These are phyloP conservation scores for Lupinus albus DNA, from an alignment of 306 rosid species.

Conservation along the genomic window DNA sequence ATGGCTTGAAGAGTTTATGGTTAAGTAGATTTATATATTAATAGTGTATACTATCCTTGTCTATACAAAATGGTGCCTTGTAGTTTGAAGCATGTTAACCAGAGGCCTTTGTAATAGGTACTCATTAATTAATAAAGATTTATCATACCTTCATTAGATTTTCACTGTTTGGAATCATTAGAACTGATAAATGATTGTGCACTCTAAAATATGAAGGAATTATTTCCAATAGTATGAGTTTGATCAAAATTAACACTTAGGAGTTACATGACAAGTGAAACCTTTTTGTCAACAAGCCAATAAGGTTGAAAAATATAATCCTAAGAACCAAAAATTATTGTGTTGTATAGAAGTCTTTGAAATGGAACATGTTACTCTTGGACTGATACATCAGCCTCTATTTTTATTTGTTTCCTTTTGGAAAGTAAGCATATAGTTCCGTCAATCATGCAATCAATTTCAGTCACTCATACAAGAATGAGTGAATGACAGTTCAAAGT, in stretches of 20 bases:
- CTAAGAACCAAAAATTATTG: neutral
- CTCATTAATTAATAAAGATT: conserved; percentile 46
- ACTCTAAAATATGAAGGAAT: conserved; percentile 7
- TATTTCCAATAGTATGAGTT: no score
- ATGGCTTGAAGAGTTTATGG: conserved; percentile 35
- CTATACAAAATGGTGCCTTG: conserved; percentile 53
- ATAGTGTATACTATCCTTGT: conserved; percentile 46
- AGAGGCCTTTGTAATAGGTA: conserved; percentile 45
- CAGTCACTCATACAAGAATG: conserved; percentile 29
- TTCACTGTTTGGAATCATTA: conserved; percentile 9
- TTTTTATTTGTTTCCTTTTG: neutral
- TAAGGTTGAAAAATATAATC: neutral
- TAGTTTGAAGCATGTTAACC: conserved; percentile 42
- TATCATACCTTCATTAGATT: conserved; percentile 17
- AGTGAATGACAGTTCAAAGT: neutral
- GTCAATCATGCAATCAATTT: conserved; percentile 46
- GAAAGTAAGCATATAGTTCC: conserved; percentile 17
- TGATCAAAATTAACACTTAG: no score
- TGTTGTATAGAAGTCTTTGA: neutral
- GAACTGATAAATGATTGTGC: conserved; percentile 19
- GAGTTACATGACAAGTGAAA: neutral
- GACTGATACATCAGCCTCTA: conserved; percentile 3
- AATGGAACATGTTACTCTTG: neutral
- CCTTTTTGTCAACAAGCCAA: conserved; percentile 4
- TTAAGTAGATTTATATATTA: conserved; percentile 36